Evolutionary conservation across 2,329 filamentous ascomycete species (phyloP), one percentile per base, ranked within the genome.

Genomic region (Cordyceps sp.): DNA sequence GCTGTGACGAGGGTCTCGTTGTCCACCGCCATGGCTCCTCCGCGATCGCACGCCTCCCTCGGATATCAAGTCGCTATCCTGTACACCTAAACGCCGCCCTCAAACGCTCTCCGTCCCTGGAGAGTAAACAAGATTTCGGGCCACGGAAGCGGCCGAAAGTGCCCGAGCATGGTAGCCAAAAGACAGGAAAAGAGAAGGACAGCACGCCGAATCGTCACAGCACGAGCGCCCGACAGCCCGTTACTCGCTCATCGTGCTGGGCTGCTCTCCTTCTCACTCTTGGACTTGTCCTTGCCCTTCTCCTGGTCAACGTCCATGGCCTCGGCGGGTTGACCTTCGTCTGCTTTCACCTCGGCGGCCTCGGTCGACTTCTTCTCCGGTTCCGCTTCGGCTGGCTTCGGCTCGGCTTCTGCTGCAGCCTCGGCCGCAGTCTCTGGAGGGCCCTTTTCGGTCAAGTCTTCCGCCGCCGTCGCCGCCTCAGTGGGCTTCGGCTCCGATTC

Each of bases 221-320:
- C n/a, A n/a, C n/a, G n/a, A n/a, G n/a, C n/a, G n/a, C n/a, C n/a
- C n/a, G n/a, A n/a, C n/a, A n/a, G n/a, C n/a, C n/a, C n/a, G n/a
- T n/a, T n/a, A n/a, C n/a, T n/a, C n/a, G n/a, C 19, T 32, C n/a
- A 39, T 20, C 19, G 30, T 9, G 35, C 30, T 6, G 34, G 25
- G 32, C 43, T 47, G 37, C 35, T 41, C 38, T 44, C 42, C 33
- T 45, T 46, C n/a, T 39, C 33, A 30, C 44, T 42, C 22, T 40
- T 41, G 13, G 39, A 26, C 33, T 46, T 45, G 14, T 45, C 34
- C 32, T 46, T 45, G 14, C 44, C 34, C 32, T 42, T 40, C 12
- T 43, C 43, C 19, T 41, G 33, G 16, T 54, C 53, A 19, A 53
- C 41, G n/a, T 54, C 52, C 49, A 53, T 53, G 19, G 45, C 45